Conservation (phyloP, 2,329 filamentous ascomycete species). For the Alternaria brassicae region DNA sequence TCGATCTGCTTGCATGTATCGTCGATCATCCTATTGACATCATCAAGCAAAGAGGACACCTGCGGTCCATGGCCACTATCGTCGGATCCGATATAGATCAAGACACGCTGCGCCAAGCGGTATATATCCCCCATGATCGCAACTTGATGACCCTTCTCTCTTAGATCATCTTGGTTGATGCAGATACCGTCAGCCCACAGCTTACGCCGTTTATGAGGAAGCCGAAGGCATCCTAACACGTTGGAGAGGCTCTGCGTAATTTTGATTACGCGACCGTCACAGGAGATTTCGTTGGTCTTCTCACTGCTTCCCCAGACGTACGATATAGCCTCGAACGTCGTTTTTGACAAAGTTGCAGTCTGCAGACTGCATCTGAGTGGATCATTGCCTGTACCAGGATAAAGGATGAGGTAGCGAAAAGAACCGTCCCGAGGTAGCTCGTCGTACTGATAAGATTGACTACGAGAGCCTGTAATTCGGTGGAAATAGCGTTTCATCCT, state of each 20-base stretch:
- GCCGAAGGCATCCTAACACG: constrained; percentile 13
- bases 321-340: constrained; percentile 21
- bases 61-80: constrained; percentile 7
- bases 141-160: constrained; percentile 24
- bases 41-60: constrained; percentile 9
- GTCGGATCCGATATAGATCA: constrained; percentile 16
- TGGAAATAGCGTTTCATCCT: not conserved
- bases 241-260: constrained; percentile 15
- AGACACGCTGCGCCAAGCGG: constrained; percentile 11
- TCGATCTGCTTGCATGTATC: not conserved
- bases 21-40: constrained; percentile 11
- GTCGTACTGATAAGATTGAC: constrained; percentile 9
- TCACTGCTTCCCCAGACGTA: constrained; percentile 21
- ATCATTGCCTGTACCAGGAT: constrained; percentile 4
- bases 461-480: not conserved
- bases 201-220: constrained; percentile 4
- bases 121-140: constrained; percentile 22
- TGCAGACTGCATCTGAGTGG: constrained; percentile 16
- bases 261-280: constrained; percentile 4
- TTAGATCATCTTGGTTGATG: constrained; percentile 21
- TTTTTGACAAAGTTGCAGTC: constrained; percentile 1
- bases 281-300: constrained; percentile 10
- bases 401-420: constrained; percentile 9
- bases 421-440: constrained; percentile 5
- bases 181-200: constrained; percentile 26